Base-by-base conservation (phyloP, 2,329 filamentous ascomycete genomes). In the Rutstroemia sp. region DNA sequence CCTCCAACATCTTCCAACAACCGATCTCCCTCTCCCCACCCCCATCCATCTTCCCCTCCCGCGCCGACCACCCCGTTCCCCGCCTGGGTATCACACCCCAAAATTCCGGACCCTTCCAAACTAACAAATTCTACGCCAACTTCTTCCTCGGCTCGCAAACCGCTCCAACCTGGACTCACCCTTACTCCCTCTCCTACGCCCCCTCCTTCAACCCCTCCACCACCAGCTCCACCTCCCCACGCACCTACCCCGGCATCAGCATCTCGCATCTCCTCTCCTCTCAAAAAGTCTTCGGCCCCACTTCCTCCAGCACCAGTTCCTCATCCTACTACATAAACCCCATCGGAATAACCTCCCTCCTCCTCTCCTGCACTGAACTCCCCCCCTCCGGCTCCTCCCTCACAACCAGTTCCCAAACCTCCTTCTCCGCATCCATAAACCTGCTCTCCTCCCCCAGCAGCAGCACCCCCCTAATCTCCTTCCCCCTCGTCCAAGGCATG, bases 401-500 rank as follows among this genome's bases (percentile, higher is more conserved):
- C 8, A 8, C 8, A 30, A 30, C 27, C 27, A 30, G 27, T 8
- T 30, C 27, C 27, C 4, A 9, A 3, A 30, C 27, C 27, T 30
- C 27, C 27, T 4, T 9, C 27, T 30, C 27, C 27, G 10, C 10
- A 8, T 10, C 10, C 27, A 10, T 30, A 7, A 30, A 30, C 27
- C 27, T 30, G 7, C 27, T 30, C 8, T 8, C 27, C 27, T 76
- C 78, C 2, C 73, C 76, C 21, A 67, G 70, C n/a, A 74, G 75
- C 2, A 76, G 78, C 7, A 69, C 75, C 1, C 80, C 86, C 0
- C 76, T 79, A 1, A 78, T 97, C 19, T 86, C 82, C 0, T 90
- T 95, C 61, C 91, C 92, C 0, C 68, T 96, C 7, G 83, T 95
- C 0, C 92, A 97, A 68, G 94, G 94, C 10, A 94, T 95, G 83